Evolutionary conservation across 257 asterid genomes (phyloP).

Genomic region (Nicotiana paniculata): DNA sequence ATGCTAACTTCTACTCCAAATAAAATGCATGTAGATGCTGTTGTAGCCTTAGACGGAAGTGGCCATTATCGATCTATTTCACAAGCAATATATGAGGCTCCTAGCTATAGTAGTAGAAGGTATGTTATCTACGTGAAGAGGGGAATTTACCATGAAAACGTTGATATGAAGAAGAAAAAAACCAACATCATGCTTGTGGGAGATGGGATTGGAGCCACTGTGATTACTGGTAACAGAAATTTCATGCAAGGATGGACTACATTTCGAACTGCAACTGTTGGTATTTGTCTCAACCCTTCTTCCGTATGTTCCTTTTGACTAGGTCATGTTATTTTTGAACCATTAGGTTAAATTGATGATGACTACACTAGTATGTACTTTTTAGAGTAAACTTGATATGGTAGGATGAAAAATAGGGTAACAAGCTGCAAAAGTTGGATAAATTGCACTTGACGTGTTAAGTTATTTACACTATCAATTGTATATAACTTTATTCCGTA

Average conservation of each 20-base stretch:
- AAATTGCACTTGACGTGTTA: too few species aligned
- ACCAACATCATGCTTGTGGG: slow-evolving; percentile 85
- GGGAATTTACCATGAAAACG: slow-evolving; percentile 75
- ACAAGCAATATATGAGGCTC: slow-evolving; percentile 67
- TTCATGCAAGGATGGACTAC: slow-evolving; percentile 99
- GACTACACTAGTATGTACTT: too few species aligned
- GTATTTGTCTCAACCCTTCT: slow-evolving; percentile 23
- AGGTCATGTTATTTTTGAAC: too few species aligned
- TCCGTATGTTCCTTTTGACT: background rate
- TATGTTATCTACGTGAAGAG: slow-evolving; percentile 77
- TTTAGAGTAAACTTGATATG: too few species aligned
- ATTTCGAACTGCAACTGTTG: slow-evolving; percentile 82
- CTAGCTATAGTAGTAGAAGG: slow-evolving; percentile 64
- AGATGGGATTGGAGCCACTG: slow-evolving; percentile 80
- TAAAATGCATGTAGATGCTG: slow-evolving; percentile 60
- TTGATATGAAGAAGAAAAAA: slow-evolving; percentile 87
- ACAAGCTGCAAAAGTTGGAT: too few species aligned
- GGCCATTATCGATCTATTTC: slow-evolving; percentile 58
- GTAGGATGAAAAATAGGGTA: too few species aligned
- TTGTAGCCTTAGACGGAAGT: slow-evolving; percentile 73
- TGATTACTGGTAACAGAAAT: slow-evolving; percentile 63
- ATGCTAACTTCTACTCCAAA: slow-evolving; percentile 25
- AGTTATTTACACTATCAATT: too few species aligned
- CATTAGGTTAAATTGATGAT: too few species aligned
- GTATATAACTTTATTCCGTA: too few species aligned